Base-by-base conservation (phyloP, 257 asterid species). In the Forsythia suspensa region DNA sequence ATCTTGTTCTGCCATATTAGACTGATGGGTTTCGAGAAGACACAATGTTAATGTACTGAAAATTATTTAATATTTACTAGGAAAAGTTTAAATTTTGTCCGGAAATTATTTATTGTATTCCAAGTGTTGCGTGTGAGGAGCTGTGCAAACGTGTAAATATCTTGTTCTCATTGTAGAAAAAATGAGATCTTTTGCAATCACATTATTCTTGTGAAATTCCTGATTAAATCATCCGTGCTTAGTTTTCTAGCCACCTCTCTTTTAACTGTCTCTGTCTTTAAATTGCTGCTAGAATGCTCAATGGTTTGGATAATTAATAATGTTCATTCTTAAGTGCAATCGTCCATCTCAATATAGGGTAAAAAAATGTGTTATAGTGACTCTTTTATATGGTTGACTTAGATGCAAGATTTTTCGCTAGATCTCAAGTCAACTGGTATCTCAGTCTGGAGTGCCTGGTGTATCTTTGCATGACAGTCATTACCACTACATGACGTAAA, bases 351-450 rank as follows among this genome's bases (percentile, higher is more conserved):
- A 40, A 29, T 43, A 55, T 61, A 20, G 59, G 73, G 72, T 72
- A 12, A 42, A 36, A 24, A 9, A 39, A 71, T 46, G 39, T 29
- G 65, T 13, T 44, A 41, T 75, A 40, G 51, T 24, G 24, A 61
- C 44, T 73, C 13, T 63, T 68, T 42, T 44, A 20, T 74, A 74
- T 80, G 21, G 4, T 74, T 52, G 78, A 67, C 21, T 18, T 65
- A 21, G 37, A 52, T 68, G 66, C 71, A 67, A 40, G 71, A 59
- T 42, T 79, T 67, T 71, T 2, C 69, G 51, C 57, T 52, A 29
- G 75, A 73, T 76, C 79, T 80, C 71, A 29, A 59, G 72, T 63
- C 42, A 75, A 63, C 43, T 43, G 66, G 75, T 59, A 65, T 34
- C 74, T 70, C 44, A 41, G 44, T 41, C 5, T 4, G 8, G 44